phyloP scores from a whole-genome alignment of 169 alveolate genomes.

The Eimeria sp. region DNA sequence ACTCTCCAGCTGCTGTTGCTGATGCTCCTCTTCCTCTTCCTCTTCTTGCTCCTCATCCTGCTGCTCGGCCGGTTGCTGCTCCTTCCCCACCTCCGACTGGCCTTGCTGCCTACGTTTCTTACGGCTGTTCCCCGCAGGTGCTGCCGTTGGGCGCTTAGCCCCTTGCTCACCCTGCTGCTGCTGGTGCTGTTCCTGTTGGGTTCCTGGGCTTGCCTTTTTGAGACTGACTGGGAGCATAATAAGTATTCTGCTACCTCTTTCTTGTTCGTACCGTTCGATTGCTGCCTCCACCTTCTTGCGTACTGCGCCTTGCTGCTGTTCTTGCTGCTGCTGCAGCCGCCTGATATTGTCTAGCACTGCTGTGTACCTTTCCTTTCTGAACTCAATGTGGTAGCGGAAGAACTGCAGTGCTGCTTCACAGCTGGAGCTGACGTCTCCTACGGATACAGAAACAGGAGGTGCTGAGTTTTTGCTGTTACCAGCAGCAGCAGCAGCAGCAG shows the following conservation, averaged over 20 bases:
- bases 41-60: neutral
- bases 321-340: constrained; percentile 25
- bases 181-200: neutral
- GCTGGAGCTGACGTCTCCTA: constrained; percentile 80
- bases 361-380: constrained; percentile 54
- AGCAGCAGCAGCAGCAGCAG: too few species aligned
- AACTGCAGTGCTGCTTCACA: constrained; percentile 84
- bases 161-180: neutral
- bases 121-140: neutral
- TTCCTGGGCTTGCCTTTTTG: neutral
- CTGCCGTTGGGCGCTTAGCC: neutral
- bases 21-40: neutral
- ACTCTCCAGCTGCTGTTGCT: neutral
- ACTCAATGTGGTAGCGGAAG: constrained; percentile 70
- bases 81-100: neutral
- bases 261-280: constrained; percentile 12
- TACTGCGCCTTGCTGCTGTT: neutral
- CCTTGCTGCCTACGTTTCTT: neutral
- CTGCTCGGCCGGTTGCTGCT: constrained; percentile 30
- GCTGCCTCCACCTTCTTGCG: constrained; percentile 47
- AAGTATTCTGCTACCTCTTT: constrained; percentile 40
- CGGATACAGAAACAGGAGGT: constrained; percentile 30
- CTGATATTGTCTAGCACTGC: constrained; percentile 8
- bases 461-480: constrained; percentile 25
- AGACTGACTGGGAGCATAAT: constrained; percentile 25